Evolutionary conservation across 257 asterid species (phyloP), one percentile per base, ranked within the genome.

Genomic region (Forsythia suspensa): DNA sequence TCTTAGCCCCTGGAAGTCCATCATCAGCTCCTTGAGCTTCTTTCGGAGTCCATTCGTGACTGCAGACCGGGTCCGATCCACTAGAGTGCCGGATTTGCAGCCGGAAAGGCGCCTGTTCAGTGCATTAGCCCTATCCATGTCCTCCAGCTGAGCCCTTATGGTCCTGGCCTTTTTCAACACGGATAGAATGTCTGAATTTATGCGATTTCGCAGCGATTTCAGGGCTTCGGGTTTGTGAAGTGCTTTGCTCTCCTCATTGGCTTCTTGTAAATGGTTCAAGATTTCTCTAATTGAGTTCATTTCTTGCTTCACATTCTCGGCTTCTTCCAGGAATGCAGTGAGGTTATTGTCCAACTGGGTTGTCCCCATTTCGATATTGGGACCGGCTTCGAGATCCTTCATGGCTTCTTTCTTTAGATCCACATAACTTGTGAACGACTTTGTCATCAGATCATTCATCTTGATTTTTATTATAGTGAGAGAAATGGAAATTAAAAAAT

Each of bases 401-500:
- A 92, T 87, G 59, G 97, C 97, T 77, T 89, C 95, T 73, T 91
- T 93, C 86, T 91, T 95, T 10, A 95, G 90, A 85, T 95, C 97
- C 3, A 91, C 91, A n/a, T 95, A 95, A 93, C 91, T 95, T 12
- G 94, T 87, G 94, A 95, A 93, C 16, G 98, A 95, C 79, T 95
- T 95, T 21, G 97, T 95, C 98, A 95, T 92, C 75, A 95, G 75
- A 82, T 93, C 98, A 79, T 95, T 93, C 99, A 95, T 95, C 79
- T 87, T 91, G 84, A 39, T 39, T 69, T 69, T 52, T 38, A 20
- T 42, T 69, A 46, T 9, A 16, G 65, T 46, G 82, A 34, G 61
- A 34, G 72, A 67, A 71, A 67, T 70, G 4, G 72, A 72, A 8
- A 12, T 39, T 79, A 18, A 63, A 42, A 44, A 74, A 37, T 38